Evolutionary conservation across 768 basidiomycete genomes (phyloP), one percentile per base, ranked within the genome.

Genomic region (Guyanaporus albipodus): DNA sequence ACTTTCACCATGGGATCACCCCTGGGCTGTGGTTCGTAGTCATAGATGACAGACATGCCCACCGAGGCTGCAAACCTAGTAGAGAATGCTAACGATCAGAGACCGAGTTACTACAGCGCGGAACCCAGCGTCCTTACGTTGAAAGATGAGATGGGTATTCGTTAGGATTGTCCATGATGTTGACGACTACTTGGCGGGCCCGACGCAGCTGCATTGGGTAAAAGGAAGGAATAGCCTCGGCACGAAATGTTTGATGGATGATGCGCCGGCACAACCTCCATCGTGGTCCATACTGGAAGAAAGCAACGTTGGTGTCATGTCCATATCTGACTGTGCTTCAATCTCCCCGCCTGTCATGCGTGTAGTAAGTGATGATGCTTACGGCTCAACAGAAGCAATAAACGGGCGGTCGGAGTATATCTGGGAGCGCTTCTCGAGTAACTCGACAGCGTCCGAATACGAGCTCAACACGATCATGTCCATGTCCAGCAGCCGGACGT

Each of bases 341-440:
- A 15, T 14, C 12, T n/a, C 29, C 12, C n/a, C 10, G 29, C 2
- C 29, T 14, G n/a, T 14, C 10, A 4, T 31, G 2, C 10, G 28
- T 28, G 5, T 14, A 28, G 4, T 3, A 6, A 3, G 6, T 6
- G 11, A 28, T 14, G 14, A 31, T 29, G 32, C 51, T 46, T 28
- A 55, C 48, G 33, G 48, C 4, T 44, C 18, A 10, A 49, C 6
- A 7, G 42, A 45, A 4, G 44, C 29, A 14, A 53, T 37, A 17
- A 37, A 49, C 2, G 48, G 48, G 22, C 52, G 54, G 15, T 53
- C 52, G 12, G 54, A 55, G 17, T 53, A 55, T 27, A 38, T 46
- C 15, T 49, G 47, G 8, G 54, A 55, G 15, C 52, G 52, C 23
- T 53, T 49, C 14, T 44, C 54, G 8, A 53, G 40, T 14, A 53